Evolutionary conservation across 1,284 basidiomycete species (phyloP).

Genomic region (Malassezia japonica): DNA sequence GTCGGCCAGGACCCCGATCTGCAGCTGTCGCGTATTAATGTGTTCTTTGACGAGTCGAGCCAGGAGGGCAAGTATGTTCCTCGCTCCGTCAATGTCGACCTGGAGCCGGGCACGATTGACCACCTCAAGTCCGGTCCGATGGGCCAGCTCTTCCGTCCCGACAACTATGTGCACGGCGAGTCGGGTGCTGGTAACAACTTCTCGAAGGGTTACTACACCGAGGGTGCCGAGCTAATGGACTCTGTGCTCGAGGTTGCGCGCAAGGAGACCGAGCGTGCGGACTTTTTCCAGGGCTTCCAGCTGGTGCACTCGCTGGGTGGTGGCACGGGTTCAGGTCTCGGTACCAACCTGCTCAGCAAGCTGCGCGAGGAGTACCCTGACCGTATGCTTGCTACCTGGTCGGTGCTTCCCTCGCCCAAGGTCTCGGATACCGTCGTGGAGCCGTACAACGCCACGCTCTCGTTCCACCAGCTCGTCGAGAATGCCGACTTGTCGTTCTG

Average conservation of each 20-base stretch:
- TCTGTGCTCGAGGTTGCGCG: conserved; percentile 57
- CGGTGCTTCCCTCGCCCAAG: conserved; percentile 80
- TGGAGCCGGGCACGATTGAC: conserved; percentile 82
- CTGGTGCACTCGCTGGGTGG: conserved; percentile 85
- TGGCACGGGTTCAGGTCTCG: conserved; percentile 53
- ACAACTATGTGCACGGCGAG: conserved; percentile 59
- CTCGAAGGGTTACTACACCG: conserved; percentile 59
- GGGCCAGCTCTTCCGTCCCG: conserved; percentile 72
- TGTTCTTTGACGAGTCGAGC: conserved; percentile 46
- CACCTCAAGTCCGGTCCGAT: conserved; percentile 58
- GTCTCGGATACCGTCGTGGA: conserved; percentile 94
- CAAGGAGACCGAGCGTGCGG: conserved; percentile 60
- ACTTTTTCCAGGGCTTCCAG: conserved; percentile 87
- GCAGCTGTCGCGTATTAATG: conserved; percentile 37
- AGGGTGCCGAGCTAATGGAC: conserved; percentile 70
- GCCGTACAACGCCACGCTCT: conserved; percentile 83
- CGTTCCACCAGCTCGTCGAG: conserved; percentile 81
- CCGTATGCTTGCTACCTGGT: conserved; percentile 86
- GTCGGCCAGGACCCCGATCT: conserved; percentile 31
- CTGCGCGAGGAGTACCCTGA: conserved; percentile 52
- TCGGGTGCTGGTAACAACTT: conserved; percentile 77
- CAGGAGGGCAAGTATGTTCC: conserved; percentile 45
- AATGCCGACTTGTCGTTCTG: conserved; percentile 78
- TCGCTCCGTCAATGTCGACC: conserved; percentile 56
- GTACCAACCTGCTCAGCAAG: conserved; percentile 46